A percentile compares a stretch with the other conserved stretches of the same genome.
Conservation (phyloP, 108 stramenopile genomes). For the Schizochytrium sp. region DNA sequence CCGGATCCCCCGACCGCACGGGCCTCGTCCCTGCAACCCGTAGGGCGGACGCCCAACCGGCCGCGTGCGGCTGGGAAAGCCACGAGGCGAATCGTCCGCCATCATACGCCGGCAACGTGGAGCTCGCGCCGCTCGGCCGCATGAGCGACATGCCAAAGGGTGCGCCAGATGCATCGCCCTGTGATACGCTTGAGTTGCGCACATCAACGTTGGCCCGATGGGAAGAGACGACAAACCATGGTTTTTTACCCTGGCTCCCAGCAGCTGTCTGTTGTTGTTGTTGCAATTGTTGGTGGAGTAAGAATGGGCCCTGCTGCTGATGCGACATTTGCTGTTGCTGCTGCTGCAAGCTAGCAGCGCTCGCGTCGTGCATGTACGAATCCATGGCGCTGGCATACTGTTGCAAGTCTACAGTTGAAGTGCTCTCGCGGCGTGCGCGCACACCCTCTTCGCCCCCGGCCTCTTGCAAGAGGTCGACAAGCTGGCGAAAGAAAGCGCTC, state of each 20-base stretch:
- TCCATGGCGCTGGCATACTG: background rate
- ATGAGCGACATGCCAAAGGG: background rate
- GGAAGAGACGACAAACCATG: background rate
- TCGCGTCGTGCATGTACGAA: background rate
- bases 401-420: background rate
- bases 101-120: background rate
- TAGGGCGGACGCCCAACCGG: background rate
- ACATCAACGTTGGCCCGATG: background rate
- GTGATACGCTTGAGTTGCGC: background rate
- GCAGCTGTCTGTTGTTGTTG: too few relatives aligned
- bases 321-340: background rate
- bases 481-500: background rate
- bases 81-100: slow-evolving; percentile 3
- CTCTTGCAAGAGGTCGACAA: background rate
- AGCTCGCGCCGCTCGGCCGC: background rate
- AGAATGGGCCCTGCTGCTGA: background rate
- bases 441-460: background rate
- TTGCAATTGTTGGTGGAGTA: background rate
- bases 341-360: too few relatives aligned
- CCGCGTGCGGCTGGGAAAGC: background rate
- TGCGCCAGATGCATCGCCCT: background rate
- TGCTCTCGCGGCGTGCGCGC: background rate
- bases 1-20: background rate
- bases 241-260: background rate
- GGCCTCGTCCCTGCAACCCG: background rate